These are phyloP conservation scores for Calonectria montana DNA, from an alignment of 2,329 filamentous ascomycete genomes.

Conservation along the genomic window DNA sequence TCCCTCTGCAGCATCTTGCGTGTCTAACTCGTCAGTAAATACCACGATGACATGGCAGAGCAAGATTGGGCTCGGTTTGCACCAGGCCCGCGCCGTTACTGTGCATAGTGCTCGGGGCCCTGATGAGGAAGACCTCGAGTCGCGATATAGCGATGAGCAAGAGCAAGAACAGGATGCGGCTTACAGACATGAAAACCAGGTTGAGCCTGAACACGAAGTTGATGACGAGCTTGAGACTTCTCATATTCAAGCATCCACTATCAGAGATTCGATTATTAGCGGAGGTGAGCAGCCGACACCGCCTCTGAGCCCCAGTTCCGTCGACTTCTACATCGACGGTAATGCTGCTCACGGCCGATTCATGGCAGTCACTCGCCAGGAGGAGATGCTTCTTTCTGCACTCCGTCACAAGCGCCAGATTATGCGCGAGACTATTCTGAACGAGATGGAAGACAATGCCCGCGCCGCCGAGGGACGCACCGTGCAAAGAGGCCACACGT, in stretches of 20 bases:
- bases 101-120: constrained; percentile 47
- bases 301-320: constrained; percentile 63
- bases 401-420: constrained; percentile 66
- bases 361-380: constrained; percentile 69
- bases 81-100: constrained; percentile 55
- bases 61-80: constrained; percentile 45
- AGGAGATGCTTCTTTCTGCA: constrained; percentile 68
- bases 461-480: constrained; percentile 22
- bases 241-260: constrained; percentile 29
- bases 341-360: constrained; percentile 53
- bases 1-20: constrained; percentile 45
- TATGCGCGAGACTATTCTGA: constrained; percentile 62
- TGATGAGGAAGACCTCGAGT: constrained; percentile 33
- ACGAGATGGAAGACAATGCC: constrained; percentile 53
- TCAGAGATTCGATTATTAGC: constrained; percentile 37
- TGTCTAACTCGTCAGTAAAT: constrained; percentile 52
- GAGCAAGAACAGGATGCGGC: constrained; percentile 25
- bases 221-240: constrained; percentile 28
- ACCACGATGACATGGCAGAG: constrained; percentile 48
- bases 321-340: constrained; percentile 58
- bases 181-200: background rate
- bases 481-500: constrained; percentile 36
- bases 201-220: constrained; percentile 28
- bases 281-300: constrained; percentile 58
- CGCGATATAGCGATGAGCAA: constrained; percentile 25